Evolutionary conservation across 768 basidiomycete genomes (phyloP).

Genomic region (Rhizopogon rudus): DNA sequence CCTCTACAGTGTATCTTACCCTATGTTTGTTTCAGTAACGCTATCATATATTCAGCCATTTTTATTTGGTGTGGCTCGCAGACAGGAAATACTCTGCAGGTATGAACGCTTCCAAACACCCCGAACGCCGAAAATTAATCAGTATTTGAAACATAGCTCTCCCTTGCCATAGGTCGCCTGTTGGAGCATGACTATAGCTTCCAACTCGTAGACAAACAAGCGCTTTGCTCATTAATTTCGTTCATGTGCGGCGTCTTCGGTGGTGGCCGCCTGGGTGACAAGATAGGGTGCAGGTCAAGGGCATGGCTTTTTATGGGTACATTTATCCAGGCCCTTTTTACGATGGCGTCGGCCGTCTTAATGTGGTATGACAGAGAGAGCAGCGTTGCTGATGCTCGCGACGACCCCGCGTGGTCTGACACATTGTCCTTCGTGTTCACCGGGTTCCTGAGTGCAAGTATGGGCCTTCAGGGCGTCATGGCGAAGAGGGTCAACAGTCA

Average conservation of each 20-base stretch:
- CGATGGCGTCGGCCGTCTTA: constrained; percentile 62
- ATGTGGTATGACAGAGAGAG: constrained; percentile 63
- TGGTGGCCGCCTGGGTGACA: constrained; percentile 66
- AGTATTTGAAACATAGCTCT: constrained; percentile 41
- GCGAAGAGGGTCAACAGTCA: constrained; percentile 73
- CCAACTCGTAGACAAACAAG: constrained; percentile 75
- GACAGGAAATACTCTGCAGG: constrained; percentile 67
- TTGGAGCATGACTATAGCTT: constrained; percentile 55
- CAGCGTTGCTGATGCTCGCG: constrained; percentile 47
- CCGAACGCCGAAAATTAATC: constrained; percentile 1
- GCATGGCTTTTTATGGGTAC: constrained; percentile 69
- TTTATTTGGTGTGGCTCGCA: constrained; percentile 83
- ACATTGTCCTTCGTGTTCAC: constrained; percentile 58
- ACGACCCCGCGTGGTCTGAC: constrained; percentile 63
- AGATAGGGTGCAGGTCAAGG: constrained; percentile 60
- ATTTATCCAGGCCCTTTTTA: constrained; percentile 64
- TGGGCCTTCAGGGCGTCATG: constrained; percentile 80
- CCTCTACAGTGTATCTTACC: background rate
- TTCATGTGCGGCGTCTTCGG: constrained; percentile 68
- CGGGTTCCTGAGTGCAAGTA: constrained; percentile 70
- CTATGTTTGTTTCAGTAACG: constrained; percentile 33
- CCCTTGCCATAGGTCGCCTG: constrained; percentile 70
- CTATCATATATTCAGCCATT: constrained; percentile 65
- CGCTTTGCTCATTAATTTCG: constrained; percentile 62
- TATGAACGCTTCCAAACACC: constrained; percentile 20